Conservation (phyloP, 345 rosid genomes). For the Salix exigua region DNA sequence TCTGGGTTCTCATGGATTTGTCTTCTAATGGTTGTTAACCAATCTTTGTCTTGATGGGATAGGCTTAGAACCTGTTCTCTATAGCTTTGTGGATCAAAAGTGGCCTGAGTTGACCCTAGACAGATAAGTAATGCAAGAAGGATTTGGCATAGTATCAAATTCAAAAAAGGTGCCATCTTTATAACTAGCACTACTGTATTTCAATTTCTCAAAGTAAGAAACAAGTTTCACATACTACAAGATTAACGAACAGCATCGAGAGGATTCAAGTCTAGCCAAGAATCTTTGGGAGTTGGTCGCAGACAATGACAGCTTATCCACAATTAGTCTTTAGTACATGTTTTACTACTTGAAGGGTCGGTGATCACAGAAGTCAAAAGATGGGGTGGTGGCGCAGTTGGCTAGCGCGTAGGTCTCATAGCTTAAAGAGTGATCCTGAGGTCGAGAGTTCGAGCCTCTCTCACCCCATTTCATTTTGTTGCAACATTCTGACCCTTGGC, state of each 20-base stretch:
- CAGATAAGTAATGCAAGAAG: constrained; percentile 14
- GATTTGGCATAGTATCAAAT: background rate
- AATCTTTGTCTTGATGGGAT: constrained; percentile 47
- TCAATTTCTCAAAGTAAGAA: background rate
- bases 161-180: background rate
- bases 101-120: background rate
- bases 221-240: background rate
- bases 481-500: background rate
- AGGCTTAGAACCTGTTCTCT: constrained; percentile 32
- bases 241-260: background rate
- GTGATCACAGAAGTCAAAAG: no score
- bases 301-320: background rate
- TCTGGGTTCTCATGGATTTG: constrained; percentile 85
- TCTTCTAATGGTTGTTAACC: constrained; percentile 63
- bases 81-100: constrained; percentile 16
- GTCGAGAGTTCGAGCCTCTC: constrained; percentile 52
- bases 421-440: constrained; percentile 36
- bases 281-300: background rate
- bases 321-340: background rate
- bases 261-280: background rate
- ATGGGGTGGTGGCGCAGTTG: constrained; percentile 51
- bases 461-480: constrained; percentile 20
- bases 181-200: background rate
- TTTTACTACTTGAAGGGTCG: accelerated
- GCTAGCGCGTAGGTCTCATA: constrained; percentile 51